These are phyloP conservation scores for Handroanthus guayacan DNA, from an alignment of 257 asterid genomes.

Conservation along the genomic window DNA sequence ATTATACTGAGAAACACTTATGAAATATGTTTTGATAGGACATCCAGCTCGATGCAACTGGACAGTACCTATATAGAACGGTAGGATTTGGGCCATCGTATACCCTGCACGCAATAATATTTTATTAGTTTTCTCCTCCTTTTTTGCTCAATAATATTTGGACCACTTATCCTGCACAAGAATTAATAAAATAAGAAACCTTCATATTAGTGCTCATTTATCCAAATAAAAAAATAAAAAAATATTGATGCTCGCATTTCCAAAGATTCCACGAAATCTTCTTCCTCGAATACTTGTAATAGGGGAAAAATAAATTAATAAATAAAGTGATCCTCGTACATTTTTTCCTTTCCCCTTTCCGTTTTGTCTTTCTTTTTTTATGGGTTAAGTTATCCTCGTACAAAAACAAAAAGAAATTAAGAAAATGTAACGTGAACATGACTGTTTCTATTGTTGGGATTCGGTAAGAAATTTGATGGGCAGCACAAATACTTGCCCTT, in stretches of 20 bases:
- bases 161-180: not conserved
- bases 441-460: conserved; percentile 11
- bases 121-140: not conserved
- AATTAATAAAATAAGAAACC: not conserved
- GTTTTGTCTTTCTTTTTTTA: too few species aligned
- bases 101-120: not conserved
- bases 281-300: conserved; percentile 10
- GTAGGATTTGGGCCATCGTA: too few species aligned
- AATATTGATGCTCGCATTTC: conserved; percentile 25
- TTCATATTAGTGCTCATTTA: too few species aligned
- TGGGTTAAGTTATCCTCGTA: conserved; percentile 29
- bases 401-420: conserved; percentile 13
- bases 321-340: conserved; percentile 31
- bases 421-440: conserved; percentile 18
- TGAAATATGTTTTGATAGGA: too few species aligned
- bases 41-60: too few species aligned
- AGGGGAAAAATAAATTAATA: not conserved
- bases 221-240: not conserved
- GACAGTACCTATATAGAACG: too few species aligned
- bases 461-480: not conserved
- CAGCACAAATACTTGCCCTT: conserved; percentile 3
- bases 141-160: not conserved
- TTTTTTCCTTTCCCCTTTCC: too few species aligned
- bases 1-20: too few species aligned
- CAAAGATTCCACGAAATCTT: conserved; percentile 32